Conservation (phyloP, 1,284 basidiomycete genomes). For the Paramarasmius palmivorus region DNA sequence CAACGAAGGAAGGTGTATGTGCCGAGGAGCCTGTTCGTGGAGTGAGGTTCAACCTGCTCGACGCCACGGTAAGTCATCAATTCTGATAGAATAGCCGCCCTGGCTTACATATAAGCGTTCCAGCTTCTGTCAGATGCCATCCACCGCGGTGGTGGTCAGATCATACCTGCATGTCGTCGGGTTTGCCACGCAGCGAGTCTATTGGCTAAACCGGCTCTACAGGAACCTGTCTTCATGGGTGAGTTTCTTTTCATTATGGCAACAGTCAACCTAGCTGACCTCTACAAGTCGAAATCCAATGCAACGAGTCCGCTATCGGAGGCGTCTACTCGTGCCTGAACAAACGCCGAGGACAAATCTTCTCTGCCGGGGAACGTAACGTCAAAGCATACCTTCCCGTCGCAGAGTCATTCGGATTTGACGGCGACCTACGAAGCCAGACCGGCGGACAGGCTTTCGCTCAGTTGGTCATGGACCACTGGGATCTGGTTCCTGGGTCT, state of each 20-base stretch:
- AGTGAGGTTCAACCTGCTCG: conserved; percentile 93
- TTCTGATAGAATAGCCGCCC: conserved; percentile 8
- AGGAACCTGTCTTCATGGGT: conserved; percentile 97
- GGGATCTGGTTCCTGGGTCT: conserved; percentile 82
- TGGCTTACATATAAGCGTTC: conserved; percentile 8
- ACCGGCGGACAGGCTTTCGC: conserved; percentile 99
- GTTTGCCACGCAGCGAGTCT: conserved; percentile 95
- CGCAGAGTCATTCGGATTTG: conserved; percentile 98
- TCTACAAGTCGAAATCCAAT: conserved; percentile 88
- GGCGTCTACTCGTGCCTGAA: conserved; percentile 97
- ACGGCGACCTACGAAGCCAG: conserved; percentile 90
- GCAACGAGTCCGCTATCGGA: conserved; percentile 96
- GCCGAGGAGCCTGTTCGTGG: conserved; percentile 99
- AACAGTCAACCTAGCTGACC: conserved; percentile 2
- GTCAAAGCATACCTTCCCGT: conserved; percentile 99
- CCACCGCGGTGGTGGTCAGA: conserved; percentile 98
- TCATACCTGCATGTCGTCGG: conserved; percentile 95
- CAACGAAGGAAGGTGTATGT: conserved; percentile 96
- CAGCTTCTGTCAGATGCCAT: conserved; percentile 98
- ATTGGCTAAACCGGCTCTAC: conserved; percentile 88
- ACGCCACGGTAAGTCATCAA: conserved; percentile 77
- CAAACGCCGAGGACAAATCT: conserved; percentile 98
- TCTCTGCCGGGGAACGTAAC: conserved; percentile 96
- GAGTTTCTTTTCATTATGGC: conserved; percentile 18
- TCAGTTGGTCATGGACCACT: conserved; percentile 93